Evolutionary conservation across 176 grass and related monocot genomes (phyloP).

Genomic region (Alopecurus myosuroides): DNA sequence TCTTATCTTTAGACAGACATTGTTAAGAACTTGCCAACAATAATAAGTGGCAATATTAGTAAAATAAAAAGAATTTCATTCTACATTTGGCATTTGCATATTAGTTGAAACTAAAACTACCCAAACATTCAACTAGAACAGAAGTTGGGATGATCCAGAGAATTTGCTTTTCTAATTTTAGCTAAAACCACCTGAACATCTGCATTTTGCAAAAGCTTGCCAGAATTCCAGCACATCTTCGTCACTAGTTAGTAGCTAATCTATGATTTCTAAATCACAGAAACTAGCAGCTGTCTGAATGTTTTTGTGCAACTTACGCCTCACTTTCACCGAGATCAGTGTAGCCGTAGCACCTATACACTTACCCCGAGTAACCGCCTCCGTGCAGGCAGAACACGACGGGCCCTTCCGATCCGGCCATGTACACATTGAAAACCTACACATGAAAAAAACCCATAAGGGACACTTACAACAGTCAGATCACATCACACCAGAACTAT

Average conservation of each 20-base stretch:
- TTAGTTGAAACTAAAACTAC: not conserved
- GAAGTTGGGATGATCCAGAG: not conserved
- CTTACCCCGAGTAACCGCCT: conserved; percentile 93
- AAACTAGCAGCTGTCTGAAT: not conserved
- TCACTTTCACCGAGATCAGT: not conserved
- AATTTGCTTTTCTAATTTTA: not conserved
- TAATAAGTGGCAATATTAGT: not conserved
- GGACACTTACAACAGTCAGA: conserved; percentile 3
- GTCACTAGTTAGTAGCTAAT: not conserved
- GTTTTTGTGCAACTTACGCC: not conserved
- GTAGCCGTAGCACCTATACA: not conserved
- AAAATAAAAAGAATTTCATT: not conserved
- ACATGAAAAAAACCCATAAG: not conserved
- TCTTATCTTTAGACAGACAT: not conserved
- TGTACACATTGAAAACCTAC: conserved; percentile 85
- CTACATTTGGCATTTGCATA: not conserved
- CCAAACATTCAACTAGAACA: not conserved
- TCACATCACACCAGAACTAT: not conserved
- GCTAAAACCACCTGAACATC: not conserved
- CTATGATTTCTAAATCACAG: not conserved
- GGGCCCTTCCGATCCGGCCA: conserved; percentile 74
- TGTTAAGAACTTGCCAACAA: not conserved
- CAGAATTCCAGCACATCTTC: not conserved
- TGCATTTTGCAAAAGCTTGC: not conserved
- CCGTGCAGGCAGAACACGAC: conserved; percentile 94